These are phyloP conservation scores for Trichoderma gracile DNA, from an alignment of 2,329 filamentous ascomycete genomes.

Conservation along the genomic window DNA sequence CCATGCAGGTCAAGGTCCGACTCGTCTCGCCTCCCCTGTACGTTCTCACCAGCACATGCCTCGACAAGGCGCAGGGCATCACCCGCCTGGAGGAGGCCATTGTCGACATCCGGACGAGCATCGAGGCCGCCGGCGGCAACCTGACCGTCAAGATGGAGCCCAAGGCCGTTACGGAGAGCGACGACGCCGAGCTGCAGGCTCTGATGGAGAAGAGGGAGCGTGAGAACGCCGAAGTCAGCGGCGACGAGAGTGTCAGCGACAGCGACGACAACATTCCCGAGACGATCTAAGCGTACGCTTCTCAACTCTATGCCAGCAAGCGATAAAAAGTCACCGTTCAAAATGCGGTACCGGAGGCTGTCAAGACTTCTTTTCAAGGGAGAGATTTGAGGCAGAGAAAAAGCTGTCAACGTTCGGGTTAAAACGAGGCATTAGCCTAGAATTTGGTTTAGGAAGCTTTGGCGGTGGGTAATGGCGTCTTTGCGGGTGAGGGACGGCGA, in stretches of 20 bases:
- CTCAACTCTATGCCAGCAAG: slow-evolving; percentile 19
- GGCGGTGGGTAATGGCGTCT: slow-evolving; percentile 21
- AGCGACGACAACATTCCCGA: slow-evolving; percentile 76
- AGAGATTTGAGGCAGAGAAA: not conserved
- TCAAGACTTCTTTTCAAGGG: not conserved
- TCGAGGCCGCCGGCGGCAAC: slow-evolving; percentile 74
- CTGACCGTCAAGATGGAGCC: slow-evolving; percentile 96
- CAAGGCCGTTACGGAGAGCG: slow-evolving; percentile 97
- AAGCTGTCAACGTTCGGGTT: slow-evolving; percentile 14
- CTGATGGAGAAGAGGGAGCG: slow-evolving; percentile 99
- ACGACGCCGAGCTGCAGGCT: slow-evolving; percentile 93
- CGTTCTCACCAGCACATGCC: slow-evolving; percentile 90
- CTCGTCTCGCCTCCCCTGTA: slow-evolving; percentile 97
- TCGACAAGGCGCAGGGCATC: slow-evolving; percentile 90
- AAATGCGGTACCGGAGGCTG: slow-evolving; percentile 17
- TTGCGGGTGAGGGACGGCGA: slow-evolving; percentile 18
- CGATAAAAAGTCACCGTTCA: not conserved
- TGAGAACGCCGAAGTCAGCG: slow-evolving; percentile 96
- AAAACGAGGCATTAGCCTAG: slow-evolving; percentile 19
- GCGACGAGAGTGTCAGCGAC: slow-evolving; percentile 93
- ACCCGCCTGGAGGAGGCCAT: slow-evolving; percentile 85
- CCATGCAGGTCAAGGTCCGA: slow-evolving; percentile 96
- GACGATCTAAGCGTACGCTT: slow-evolving; percentile 38
- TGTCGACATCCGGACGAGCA: slow-evolving; percentile 78
- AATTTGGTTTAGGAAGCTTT: slow-evolving; percentile 24